These are phyloP conservation scores for Aspergillus baeticus DNA, from an alignment of 495 filamentous ascomycete genomes.

Conservation along the genomic window DNA sequence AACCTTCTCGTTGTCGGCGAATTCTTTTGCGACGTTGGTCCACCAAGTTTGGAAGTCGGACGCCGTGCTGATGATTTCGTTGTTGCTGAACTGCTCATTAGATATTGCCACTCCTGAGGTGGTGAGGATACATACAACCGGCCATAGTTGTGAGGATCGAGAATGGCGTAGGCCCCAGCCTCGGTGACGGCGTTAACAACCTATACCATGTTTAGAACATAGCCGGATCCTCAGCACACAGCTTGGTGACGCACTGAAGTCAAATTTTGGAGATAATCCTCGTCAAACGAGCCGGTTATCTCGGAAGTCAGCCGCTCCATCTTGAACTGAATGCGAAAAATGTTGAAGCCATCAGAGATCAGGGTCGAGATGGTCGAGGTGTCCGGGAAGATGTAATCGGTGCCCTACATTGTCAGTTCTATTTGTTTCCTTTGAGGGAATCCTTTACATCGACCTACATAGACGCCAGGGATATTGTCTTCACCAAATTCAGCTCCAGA, in stretches of 20 bases:
- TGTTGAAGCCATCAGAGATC: constrained; percentile 63
- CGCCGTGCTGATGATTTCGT: constrained; percentile 62
- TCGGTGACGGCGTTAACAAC: constrained; percentile 61
- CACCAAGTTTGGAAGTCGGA: constrained; percentile 62
- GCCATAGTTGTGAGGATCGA: constrained; percentile 74
- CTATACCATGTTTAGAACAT: constrained; percentile 25
- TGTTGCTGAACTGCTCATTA: constrained; percentile 42
- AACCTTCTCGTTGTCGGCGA: constrained; percentile 58
- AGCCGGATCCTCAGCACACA: background rate
- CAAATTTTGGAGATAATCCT: constrained; percentile 42
- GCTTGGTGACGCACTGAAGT: constrained; percentile 34
- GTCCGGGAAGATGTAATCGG: constrained; percentile 61
- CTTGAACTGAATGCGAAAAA: constrained; percentile 66
- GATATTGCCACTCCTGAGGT: background rate
- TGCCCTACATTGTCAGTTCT: constrained; percentile 28
- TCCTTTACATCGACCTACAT: no score
- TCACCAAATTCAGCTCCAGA: constrained; percentile 54
- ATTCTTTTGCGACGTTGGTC: constrained; percentile 59
- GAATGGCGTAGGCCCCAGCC: constrained; percentile 61
- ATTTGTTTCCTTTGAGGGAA: background rate
- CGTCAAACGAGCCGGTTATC: constrained; percentile 37
- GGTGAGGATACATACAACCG: constrained; percentile 33
- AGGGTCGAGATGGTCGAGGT: constrained; percentile 56
- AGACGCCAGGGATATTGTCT: constrained; percentile 47
- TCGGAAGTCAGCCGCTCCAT: constrained; percentile 67